These are phyloP conservation scores for Saksenaea vasiformis DNA, from an alignment of 371 early-diverging fungal genomes.

Conservation along the genomic window DNA sequence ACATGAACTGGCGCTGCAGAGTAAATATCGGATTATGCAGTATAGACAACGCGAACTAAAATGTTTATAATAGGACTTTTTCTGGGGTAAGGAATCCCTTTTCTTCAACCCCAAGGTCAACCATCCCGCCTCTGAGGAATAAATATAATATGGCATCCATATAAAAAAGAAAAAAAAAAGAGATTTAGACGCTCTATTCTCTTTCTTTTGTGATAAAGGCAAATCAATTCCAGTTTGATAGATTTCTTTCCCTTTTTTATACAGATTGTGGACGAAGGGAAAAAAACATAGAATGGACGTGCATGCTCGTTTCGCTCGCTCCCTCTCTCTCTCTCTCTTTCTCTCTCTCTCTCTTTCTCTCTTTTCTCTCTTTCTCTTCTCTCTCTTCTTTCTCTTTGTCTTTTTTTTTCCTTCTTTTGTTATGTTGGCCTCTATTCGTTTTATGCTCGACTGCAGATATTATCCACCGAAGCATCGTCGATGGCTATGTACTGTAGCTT, in stretches of 20 bases:
- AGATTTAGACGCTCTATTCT: background rate
- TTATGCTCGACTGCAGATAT: background rate
- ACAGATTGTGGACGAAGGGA: background rate
- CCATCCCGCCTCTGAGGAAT: slow-evolving; percentile 36
- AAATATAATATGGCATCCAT: background rate
- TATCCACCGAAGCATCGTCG: background rate
- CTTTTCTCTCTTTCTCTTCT: background rate
- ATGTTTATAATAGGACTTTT: slow-evolving; percentile 29
- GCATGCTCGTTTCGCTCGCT: background rate
- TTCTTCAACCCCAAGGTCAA: slow-evolving; percentile 57
- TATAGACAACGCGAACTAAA: background rate
- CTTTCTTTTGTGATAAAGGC: background rate
- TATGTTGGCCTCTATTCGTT: background rate
- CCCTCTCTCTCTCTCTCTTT: background rate
- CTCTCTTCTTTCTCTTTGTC: background rate
- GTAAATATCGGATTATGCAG: slow-evolving; percentile 16
- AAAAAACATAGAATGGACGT: background rate
- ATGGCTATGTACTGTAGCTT: background rate
- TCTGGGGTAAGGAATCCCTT: slow-evolving; percentile 54
- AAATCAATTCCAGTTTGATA: slow-evolving; percentile 4
- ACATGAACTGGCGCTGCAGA: slow-evolving; percentile 43
- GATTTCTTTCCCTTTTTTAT: slow-evolving; percentile 1
- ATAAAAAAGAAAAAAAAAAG: slow-evolving; percentile 1
- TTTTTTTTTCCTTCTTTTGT: background rate
- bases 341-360: background rate